Evolutionary conservation across 2,329 filamentous ascomycete genomes (phyloP), one percentile per base, ranked within the genome.

Genomic region (Phialophora macrospora): DNA sequence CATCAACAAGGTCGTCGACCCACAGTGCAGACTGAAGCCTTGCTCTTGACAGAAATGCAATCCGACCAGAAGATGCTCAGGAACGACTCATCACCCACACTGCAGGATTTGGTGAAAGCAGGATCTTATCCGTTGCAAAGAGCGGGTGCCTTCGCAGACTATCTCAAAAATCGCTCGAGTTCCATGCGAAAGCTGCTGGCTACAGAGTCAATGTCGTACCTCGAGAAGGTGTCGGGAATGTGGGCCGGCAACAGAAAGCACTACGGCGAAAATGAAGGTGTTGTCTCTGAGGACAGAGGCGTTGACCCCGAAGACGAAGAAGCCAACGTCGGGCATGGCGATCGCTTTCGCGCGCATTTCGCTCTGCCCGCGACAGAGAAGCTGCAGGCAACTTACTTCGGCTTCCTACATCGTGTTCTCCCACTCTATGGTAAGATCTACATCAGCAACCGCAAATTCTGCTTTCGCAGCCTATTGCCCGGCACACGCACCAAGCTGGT

Each of bases 371-470:
- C 88, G 38, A 87, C 87, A 0, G 95, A 99, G 75, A 90, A 87
- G 75, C 85, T 99, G 0, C 88, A 92, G 68, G 93, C 94, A 1
- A 91, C 92, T 0, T 98, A 95, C 78, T 98, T 93, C 77, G 92
- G 91, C n/a, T 91, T 91, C 74, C 83, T 98, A n/a, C 88, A 96
- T 72, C 88, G 93, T 2, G 92, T 97, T 0, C 79, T 98, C 32
- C 95, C 95, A 2, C 83, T 98, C 1, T 98, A 97, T 73, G 95
- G 95, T 72, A 99, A 98, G 78, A 91, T 98, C 38, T 99, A 99
- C 78, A 89, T 98, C 71, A 93, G 95, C 74, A 88, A 93, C 71
- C 87, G 87, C 24, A 90, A 89, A 64, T 91, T 98, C 70, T 99
- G 95, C 80, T 99, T 97, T 79, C 90, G 95, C 63, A 97, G 93